Conservation (phyloP, 2,329 filamentous ascomycete genomes). For the Aspergillus proliferans region DNA sequence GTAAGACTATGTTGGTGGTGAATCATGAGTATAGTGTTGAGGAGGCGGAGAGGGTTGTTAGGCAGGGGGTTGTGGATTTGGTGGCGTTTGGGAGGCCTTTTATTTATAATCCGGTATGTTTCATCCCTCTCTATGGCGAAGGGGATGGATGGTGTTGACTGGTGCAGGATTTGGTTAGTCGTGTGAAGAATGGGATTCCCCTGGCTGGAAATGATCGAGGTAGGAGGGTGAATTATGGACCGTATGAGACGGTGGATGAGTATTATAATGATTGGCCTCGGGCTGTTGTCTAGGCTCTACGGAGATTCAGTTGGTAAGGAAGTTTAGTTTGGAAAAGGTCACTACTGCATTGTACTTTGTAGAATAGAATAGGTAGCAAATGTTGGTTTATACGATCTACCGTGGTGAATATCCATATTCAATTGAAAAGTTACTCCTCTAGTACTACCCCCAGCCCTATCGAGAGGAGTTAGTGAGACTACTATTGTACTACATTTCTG, state of each 20-base stretch:
- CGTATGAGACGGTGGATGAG: constrained; percentile 14
- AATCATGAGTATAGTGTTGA: constrained; percentile 19
- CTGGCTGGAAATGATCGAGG: constrained; percentile 17
- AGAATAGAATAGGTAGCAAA: too few species aligned
- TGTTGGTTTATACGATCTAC: too few species aligned
- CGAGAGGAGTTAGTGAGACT: too few species aligned
- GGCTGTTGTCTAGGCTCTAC: not conserved
- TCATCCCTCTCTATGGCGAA: too few species aligned
- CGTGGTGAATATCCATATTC: too few species aligned
- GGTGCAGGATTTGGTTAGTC: constrained; percentile 9
- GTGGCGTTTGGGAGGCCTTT: constrained; percentile 18
- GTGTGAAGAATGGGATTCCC: constrained; percentile 10
- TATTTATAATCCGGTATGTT: constrained; percentile 17
- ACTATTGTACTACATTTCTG: too few species aligned
- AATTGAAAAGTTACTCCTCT: too few species aligned
- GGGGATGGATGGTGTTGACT: not conserved
- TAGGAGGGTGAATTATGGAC: constrained; percentile 18
- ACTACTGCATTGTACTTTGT: too few species aligned
- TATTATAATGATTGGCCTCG: constrained; percentile 16
- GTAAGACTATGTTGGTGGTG: constrained; percentile 18
- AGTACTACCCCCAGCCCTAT: too few species aligned
- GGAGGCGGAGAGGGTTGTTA: constrained; percentile 15
- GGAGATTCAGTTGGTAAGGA: too few species aligned
- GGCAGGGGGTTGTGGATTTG: constrained; percentile 15
- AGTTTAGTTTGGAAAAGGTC: too few species aligned